Base-by-base conservation (phyloP, 768 basidiomycete genomes). In the Rhodotorula toruloides region DNA sequence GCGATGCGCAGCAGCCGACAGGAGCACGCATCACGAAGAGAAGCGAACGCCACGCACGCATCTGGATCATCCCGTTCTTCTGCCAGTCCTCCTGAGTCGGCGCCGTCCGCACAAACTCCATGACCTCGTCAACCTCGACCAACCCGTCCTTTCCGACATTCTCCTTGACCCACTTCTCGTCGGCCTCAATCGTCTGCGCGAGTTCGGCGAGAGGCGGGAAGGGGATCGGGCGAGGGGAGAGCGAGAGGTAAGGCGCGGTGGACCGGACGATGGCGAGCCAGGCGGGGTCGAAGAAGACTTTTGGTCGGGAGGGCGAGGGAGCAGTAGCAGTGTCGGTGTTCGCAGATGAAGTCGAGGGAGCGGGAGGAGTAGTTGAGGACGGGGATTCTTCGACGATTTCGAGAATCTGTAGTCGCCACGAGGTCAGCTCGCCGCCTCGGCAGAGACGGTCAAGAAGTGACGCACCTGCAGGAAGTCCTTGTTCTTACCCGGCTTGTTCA, bases 231-330 rank as follows among this genome's bases (percentile, higher is more conserved):
- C 73, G 72, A 12, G 74, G 79, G 8, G 76, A 72, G 10, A 82
- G 81, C 5, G 88, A 86, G 67, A 97, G 82, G 78, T 83, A 87
- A 0, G 87, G 86, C 66, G 91, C 84, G 71, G 93, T 88, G 1
- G 90, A 91, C 12, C 89, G 87, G 9, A 85, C 86, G 74, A 99
- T 91, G 0, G 91, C 92, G 53, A 98, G 84, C 96, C 96, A 99
- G 76, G 91, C 86, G 0, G 87, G 86, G 74, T 97, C 92, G 77
- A 84, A 96, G 21, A 83, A 81, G 27, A 97, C 65, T 1, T 34
- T 22, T 0, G 64, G 64, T 6, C 27, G 50, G 11, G 50, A 13
- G 7, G 36, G 37, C 74, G 0, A 65, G 32, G 39, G 50, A 39
- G 19, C 37, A 55, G 46, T 32, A n/a, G 32, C 31, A 9, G 12